phyloP scores from a whole-genome alignment of 306 rosid genomes.

The Calophaca sinica region DNA sequence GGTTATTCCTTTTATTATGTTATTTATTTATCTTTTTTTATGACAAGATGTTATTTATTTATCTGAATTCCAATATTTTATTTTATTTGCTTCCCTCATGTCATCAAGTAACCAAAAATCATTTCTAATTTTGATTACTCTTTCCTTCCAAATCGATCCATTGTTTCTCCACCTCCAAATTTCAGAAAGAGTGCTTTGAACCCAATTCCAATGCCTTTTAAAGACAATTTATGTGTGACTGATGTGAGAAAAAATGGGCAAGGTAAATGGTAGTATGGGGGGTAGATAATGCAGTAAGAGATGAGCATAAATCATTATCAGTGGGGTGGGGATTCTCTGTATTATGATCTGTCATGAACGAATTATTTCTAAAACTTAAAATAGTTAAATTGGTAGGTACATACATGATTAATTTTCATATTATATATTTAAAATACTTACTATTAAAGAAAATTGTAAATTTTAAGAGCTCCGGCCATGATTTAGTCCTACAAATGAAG shows the following conservation, averaged over 20 bases:
- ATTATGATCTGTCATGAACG: background rate
- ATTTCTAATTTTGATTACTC: background rate
- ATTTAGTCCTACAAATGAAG: background rate
- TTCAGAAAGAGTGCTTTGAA: too few species aligned
- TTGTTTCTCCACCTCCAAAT: background rate
- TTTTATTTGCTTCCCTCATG: background rate
- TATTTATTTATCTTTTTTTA: too few species aligned
- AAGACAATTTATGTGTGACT: background rate
- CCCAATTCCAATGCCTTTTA: background rate
- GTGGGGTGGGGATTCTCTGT: background rate
- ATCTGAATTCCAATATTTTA: too few species aligned
- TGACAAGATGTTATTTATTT: too few species aligned
- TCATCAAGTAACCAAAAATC: slow-evolving; percentile 6
- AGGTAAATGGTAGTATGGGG: too few species aligned
- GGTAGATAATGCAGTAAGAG: too few species aligned
- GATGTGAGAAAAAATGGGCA: too few species aligned
- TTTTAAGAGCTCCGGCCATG: background rate
- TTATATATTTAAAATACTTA: background rate
- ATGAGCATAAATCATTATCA: too few species aligned
- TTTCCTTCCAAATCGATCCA: background rate
- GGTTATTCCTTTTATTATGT: too few species aligned
- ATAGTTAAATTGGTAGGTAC: too few species aligned
- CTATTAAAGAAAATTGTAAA: background rate
- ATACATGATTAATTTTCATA: too few species aligned
- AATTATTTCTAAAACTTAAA: too few species aligned